Evolutionary conservation across 1,139 yeast genomes (phyloP).

Genomic region (Hemisphaericaspora lyxosophila): DNA sequence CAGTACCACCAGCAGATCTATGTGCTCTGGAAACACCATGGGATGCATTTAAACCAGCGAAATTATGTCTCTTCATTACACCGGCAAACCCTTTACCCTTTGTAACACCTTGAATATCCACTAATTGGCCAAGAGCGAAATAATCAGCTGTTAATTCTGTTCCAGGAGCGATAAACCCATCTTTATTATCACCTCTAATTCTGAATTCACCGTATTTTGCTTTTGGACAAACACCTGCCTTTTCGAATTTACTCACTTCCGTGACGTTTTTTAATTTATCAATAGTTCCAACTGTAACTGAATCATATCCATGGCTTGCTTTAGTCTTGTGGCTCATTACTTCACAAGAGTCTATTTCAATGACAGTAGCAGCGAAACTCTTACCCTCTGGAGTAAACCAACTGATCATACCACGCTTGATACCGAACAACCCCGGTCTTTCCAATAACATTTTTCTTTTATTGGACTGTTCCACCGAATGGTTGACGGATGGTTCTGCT

Average conservation of each 20-base stretch:
- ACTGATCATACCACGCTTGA: slow-evolving; percentile 88
- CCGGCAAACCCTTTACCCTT: slow-evolving; percentile 99
- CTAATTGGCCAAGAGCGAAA: slow-evolving; percentile 78
- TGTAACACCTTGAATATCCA: slow-evolving; percentile 74
- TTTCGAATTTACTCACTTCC: slow-evolving; percentile 74
- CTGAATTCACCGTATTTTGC: slow-evolving; percentile 72
- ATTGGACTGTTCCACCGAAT: slow-evolving; percentile 57
- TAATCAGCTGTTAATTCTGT: slow-evolving; percentile 80
- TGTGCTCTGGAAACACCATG: slow-evolving; percentile 96
- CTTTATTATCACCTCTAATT: slow-evolving; percentile 52
- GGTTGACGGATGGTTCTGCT: slow-evolving; percentile 45
- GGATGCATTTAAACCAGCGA: slow-evolving; percentile 84
- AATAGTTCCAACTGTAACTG: slow-evolving; percentile 89
- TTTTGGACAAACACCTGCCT: slow-evolving; percentile 86
- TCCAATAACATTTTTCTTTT: slow-evolving; percentile 64
- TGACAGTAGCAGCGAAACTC: slow-evolving; percentile 75
- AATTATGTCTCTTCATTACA: slow-evolving; percentile 97
- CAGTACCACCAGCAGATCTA: slow-evolving; percentile 97
- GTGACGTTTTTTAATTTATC: slow-evolving; percentile 65
- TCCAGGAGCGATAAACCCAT: slow-evolving; percentile 74
- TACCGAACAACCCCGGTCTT: slow-evolving; percentile 82
- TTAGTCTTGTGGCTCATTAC: slow-evolving; percentile 71
- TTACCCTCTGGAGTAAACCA: slow-evolving; percentile 72
- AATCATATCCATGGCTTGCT: slow-evolving; percentile 72
- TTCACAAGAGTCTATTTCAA: slow-evolving; percentile 86